A percentile compares a stretch with the other conserved stretches of the same genome.
Conservation (phyloP, 495 filamentous ascomycete genomes). For the Hyaloscypha hepaticicola region DNA sequence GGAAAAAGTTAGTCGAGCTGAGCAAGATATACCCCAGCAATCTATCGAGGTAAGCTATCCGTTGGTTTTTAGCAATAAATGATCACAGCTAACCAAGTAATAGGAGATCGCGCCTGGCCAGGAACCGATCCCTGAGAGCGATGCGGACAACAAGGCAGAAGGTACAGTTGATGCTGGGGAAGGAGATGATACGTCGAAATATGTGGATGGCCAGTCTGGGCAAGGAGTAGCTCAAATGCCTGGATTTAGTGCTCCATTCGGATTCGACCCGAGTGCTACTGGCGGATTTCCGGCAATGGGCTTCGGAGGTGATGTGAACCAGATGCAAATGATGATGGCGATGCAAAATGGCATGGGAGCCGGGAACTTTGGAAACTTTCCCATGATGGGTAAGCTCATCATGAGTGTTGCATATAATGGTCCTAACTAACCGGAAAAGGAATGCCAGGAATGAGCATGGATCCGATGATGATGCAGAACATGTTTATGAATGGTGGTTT, state of each 20-base stretch:
- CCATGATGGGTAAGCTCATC: slow-evolving; percentile 77
- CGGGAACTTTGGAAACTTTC: slow-evolving; percentile 58
- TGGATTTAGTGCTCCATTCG: slow-evolving; percentile 39
- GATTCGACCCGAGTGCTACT: slow-evolving; percentile 50
- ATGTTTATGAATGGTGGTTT: slow-evolving; percentile 83
- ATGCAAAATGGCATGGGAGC: slow-evolving; percentile 75
- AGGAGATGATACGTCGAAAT: slow-evolving; percentile 23
- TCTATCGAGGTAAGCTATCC: slow-evolving; percentile 40
- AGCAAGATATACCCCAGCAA: slow-evolving; percentile 39
- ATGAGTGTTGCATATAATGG: not conserved
- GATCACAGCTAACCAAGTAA: not conserved
- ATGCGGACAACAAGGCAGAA: slow-evolving; percentile 12
- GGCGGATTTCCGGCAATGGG: slow-evolving; percentile 58
- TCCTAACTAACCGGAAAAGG: slow-evolving; percentile 30
- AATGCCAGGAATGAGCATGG: slow-evolving; percentile 82
- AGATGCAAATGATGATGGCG: slow-evolving; percentile 69
- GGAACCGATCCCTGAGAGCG: slow-evolving; percentile 23
- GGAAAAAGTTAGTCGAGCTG: slow-evolving; percentile 9
- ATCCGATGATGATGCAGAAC: slow-evolving; percentile 85
- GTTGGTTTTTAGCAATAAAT: not conserved
- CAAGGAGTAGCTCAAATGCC: slow-evolving; percentile 36
- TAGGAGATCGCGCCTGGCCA: slow-evolving; percentile 33
- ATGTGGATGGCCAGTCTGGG: slow-evolving; percentile 5
- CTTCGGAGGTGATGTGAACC: slow-evolving; percentile 59
- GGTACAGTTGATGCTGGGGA: not conserved